Base-by-base conservation (phyloP, 192 early-diverging fungal species). In the Backusella macrospora region DNA sequence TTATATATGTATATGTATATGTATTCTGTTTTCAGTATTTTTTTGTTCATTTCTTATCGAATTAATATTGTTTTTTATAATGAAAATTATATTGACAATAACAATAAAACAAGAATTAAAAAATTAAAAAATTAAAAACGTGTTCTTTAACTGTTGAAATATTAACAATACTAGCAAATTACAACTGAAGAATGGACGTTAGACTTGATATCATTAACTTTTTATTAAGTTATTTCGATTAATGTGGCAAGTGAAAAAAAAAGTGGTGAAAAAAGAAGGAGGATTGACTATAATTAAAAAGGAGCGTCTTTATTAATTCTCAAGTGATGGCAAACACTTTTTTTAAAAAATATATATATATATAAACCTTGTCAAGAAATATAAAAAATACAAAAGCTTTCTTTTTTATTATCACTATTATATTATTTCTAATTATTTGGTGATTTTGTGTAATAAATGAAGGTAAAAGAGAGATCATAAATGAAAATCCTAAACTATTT, bases 201-300 rank as follows among this genome's bases (percentile, higher is more conserved):
- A 12, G 9, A 23, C 52, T 59, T 59, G 52, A 59, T 34, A 34
- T 34, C 29, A 34, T 34, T 34, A 34, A 46, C 3, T 26, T 16
- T 59, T 12, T 59, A 59, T 59, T 59, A 59, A 59, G 52, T 59
- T 59, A 59, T 59, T 59, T 59, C 52, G 52, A 59, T 59, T 59
- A 59, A 59, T 59, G 52, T 59, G 52, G 52, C 52, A 59, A 59
- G 21, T 34, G n/a, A n/a, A 34, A 59, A 59, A 5, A 52, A 18
- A 21, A 18, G 49, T 52, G 16, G 47, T 49, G 7, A 49, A 49
- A 52, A 21, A 52, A 59, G 26, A 59, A 55, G 52, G 52, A 55
- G 52, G 52, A 55, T 23, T 23, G 23, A 55, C 18, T 12, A 55
- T 55, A 55, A 55, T 55, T 55, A 55, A 55, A 55, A 26, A 10